phyloP scores from a whole-genome alignment of 176 grass and related monocot genomes.

The Lolium rigidum region DNA sequence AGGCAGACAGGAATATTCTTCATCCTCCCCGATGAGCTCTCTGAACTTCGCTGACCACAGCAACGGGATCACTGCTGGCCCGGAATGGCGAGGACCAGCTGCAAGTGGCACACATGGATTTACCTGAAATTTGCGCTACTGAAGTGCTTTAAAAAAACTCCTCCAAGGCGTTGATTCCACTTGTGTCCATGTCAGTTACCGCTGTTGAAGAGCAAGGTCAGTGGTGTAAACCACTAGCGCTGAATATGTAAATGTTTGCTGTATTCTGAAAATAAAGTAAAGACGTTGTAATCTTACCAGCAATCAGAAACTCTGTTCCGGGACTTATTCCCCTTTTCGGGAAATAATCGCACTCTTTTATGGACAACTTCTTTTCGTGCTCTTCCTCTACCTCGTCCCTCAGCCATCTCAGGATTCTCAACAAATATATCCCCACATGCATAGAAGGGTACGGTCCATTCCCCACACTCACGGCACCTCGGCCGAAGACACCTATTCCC shows the following conservation, averaged over 20 bases:
- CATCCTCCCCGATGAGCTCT: constrained; percentile 59
- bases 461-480: no score
- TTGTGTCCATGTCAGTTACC: constrained; percentile 21
- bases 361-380: constrained; percentile 37
- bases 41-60: constrained; percentile 57
- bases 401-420: no score
- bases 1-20: constrained; percentile 74
- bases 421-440: no score
- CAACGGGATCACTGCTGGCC: constrained; percentile 64
- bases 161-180: constrained; percentile 68
- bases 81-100: constrained; percentile 80
- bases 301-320: constrained; percentile 61
- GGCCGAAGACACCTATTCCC: no score
- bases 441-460: no score
- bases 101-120: constrained; percentile 34
- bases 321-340: no score
- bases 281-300: constrained; percentile 55
- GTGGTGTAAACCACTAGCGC: neutral
- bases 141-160: constrained; percentile 53
- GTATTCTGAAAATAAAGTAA: constrained; percentile 15
- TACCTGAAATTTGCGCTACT: constrained; percentile 69
- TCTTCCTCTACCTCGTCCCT: no score
- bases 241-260: neutral
- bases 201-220: constrained; percentile 46
- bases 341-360: no score